phyloP scores from a whole-genome alignment of 805 yeast species.

The Sungouiella blattae region DNA sequence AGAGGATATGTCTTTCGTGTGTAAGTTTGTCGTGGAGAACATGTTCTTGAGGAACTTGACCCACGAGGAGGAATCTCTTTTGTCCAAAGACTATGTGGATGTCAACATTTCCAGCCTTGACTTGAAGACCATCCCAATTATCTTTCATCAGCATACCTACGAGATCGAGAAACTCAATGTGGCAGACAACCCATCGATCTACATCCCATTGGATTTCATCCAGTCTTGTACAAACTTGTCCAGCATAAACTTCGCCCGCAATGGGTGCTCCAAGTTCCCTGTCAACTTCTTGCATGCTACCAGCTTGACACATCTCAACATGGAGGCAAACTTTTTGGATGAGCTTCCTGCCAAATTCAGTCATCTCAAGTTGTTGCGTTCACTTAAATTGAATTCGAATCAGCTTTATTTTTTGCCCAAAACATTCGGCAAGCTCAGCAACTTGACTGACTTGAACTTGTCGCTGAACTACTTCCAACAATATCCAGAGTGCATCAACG shows the following conservation, averaged over 20 bases:
- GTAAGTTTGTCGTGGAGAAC: slow-evolving; percentile 72
- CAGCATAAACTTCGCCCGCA: slow-evolving; percentile 63
- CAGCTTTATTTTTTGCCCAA: slow-evolving; percentile 62
- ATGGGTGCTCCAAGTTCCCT: slow-evolving; percentile 75
- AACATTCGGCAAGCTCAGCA: slow-evolving; percentile 52
- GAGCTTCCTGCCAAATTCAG: slow-evolving; percentile 57
- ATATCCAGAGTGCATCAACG: slow-evolving; percentile 65
- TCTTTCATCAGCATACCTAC: slow-evolving; percentile 73
- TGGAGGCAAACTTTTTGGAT: slow-evolving; percentile 76
- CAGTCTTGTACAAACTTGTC: slow-evolving; percentile 74
- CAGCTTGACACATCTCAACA: slow-evolving; percentile 60
- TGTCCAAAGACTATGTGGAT: slow-evolving; percentile 63
- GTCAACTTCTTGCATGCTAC: slow-evolving; percentile 66
- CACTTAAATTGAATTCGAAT: slow-evolving; percentile 70
- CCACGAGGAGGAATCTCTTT: slow-evolving; percentile 66
- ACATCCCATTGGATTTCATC: slow-evolving; percentile 79
- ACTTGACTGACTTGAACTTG: slow-evolving; percentile 61
- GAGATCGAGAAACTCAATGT: slow-evolving; percentile 81
- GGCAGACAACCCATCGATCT: slow-evolving; percentile 81
- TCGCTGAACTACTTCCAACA: slow-evolving; percentile 68
- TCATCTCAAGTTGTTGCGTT: slow-evolving; percentile 50
- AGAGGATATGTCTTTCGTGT: slow-evolving; percentile 77
- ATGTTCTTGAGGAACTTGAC: slow-evolving; percentile 58
- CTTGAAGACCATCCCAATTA: slow-evolving; percentile 79
- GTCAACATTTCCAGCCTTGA: slow-evolving; percentile 72